phyloP scores from a whole-genome alignment of 192 early-diverging fungal genomes.

The Helicostylum pulchrum region DNA sequence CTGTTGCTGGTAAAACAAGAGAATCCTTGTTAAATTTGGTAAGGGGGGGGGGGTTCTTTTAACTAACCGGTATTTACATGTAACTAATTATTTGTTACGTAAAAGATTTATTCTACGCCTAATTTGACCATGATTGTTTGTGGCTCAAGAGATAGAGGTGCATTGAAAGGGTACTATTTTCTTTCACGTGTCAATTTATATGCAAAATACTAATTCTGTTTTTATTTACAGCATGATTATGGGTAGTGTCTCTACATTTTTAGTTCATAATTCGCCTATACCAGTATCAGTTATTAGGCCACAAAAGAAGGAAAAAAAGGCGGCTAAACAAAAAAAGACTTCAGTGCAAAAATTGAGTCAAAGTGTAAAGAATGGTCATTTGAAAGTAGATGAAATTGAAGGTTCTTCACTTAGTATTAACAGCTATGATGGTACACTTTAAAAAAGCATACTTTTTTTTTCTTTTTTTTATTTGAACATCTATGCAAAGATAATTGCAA shows the following conservation, averaged over 20 bases:
- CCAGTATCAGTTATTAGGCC: conserved; percentile 51
- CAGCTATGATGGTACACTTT: conserved; percentile 19
- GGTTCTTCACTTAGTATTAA: conserved; percentile 15
- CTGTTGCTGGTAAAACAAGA: conserved; percentile 27
- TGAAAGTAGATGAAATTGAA: conserved; percentile 38
- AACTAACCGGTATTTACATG: too few species aligned
- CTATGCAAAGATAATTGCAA: conserved; percentile 75
- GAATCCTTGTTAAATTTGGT: conserved; percentile 32
- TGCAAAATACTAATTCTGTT: too few species aligned
- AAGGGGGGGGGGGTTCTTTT: too few species aligned
- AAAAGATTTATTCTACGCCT: conserved; percentile 12
- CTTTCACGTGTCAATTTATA: too few species aligned
- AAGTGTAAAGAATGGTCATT: conserved; percentile 33
- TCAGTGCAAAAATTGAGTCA: conserved; percentile 38
- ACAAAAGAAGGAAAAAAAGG: conserved; percentile 39
- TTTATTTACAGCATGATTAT: conserved; percentile 39
- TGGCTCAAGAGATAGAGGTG: conserved; percentile 45
- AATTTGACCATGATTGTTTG: conserved; percentile 49
- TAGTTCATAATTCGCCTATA: conserved; percentile 50
- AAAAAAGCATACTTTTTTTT: conserved; percentile 25
- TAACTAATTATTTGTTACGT: background rate
- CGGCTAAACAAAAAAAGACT: conserved; percentile 23
- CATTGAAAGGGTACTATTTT: conserved; percentile 47
- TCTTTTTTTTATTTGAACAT: conserved; percentile 2
- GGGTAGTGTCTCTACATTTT: conserved; percentile 49